Conservation (phyloP, 805 yeast species). For the Barnettozyma californica region DNA sequence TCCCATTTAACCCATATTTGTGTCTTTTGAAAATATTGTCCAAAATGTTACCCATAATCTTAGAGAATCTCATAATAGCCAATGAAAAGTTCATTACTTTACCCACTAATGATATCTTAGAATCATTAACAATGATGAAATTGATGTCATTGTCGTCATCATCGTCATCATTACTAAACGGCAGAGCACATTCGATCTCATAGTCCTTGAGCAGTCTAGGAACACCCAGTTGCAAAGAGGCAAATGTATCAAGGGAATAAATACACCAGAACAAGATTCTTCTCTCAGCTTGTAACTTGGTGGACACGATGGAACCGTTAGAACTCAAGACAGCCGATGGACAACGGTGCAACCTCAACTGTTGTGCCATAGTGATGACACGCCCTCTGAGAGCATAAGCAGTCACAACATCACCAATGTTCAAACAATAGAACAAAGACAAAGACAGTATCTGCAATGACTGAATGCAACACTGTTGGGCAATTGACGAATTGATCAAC, state of each 20-base stretch:
- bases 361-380: conserved; percentile 79
- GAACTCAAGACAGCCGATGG: conserved; percentile 74
- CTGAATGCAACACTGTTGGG: conserved; percentile 56
- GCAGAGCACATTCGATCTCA: conserved; percentile 83
- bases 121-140: conserved; percentile 53
- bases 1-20: conserved; percentile 10
- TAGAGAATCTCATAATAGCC: conserved; percentile 61
- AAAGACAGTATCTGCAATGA: conserved; percentile 65
- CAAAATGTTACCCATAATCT: conserved; percentile 66
- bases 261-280: conserved; percentile 82
- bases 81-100: conserved; percentile 61
- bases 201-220: conserved; percentile 76
- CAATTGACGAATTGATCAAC: conserved; percentile 55
- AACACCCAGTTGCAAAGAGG: conserved; percentile 73
- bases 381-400: conserved; percentile 73
- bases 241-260: conserved; percentile 69
- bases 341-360: conserved; percentile 77
- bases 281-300: conserved; percentile 75
- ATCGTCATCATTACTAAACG: conserved; percentile 45
- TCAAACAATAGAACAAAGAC: conserved; percentile 64
- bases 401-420: conserved; percentile 67
- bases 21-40: conserved; percentile 65
- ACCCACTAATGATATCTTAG: conserved; percentile 59
- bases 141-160: conserved; percentile 44
- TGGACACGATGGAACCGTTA: conserved; percentile 60